These are phyloP conservation scores for Serendipita sp. DNA, from an alignment of 768 basidiomycete genomes.

Conservation along the genomic window DNA sequence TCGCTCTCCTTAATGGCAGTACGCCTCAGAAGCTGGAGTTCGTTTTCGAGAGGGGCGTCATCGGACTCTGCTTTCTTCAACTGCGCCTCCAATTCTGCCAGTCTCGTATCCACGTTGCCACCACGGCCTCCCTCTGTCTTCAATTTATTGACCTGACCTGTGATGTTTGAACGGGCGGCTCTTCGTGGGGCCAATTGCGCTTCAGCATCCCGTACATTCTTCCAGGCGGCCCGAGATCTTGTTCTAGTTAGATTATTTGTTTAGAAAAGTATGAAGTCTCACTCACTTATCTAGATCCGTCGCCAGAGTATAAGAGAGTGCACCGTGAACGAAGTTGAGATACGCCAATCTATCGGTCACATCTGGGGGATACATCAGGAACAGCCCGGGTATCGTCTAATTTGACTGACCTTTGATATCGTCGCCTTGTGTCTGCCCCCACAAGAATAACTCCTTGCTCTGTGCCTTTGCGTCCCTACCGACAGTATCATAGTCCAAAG, in stretches of 20 bases:
- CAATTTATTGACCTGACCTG: conserved; percentile 43
- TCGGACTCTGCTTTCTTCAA: conserved; percentile 48
- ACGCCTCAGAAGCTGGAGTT: conserved; percentile 54
- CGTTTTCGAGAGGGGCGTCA: conserved; percentile 49
- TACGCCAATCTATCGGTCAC: conserved; percentile 72
- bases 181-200: conserved; percentile 41
- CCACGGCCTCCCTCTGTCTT: conserved; percentile 47
- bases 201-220: conserved; percentile 60
- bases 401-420: conserved; percentile 49
- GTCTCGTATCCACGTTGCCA: conserved; percentile 42
- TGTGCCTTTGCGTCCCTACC: conserved; percentile 50
- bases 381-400: too few species aligned
- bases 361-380: conserved; percentile 16
- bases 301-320: conserved; percentile 45
- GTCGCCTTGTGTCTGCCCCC: conserved; percentile 55
- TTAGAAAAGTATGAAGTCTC: neutral
- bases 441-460: conserved; percentile 73
- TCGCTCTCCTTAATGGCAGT: conserved; percentile 66
- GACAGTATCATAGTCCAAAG: conserved; percentile 53
- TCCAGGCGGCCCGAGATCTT: conserved; percentile 36
- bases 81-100: conserved; percentile 54
- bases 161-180: conserved; percentile 38
- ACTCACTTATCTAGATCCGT: conserved; percentile 40
- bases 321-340: conserved; percentile 60
- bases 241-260: neutral